Evolutionary conservation across 208 protist genomes (phyloP).

Genomic region (Trypanosoma scelopori): DNA sequence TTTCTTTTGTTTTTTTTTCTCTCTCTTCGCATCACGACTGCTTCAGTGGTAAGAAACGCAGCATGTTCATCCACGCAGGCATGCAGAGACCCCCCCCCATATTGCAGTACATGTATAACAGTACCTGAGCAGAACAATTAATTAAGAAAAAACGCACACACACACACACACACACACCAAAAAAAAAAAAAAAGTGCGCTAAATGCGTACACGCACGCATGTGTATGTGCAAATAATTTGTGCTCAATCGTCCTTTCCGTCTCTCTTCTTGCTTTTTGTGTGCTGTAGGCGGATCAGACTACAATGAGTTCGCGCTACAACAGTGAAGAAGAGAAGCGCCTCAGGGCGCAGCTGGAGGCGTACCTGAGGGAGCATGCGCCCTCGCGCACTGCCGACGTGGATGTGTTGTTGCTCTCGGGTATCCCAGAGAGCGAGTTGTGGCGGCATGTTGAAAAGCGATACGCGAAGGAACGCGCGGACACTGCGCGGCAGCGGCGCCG

Average conservation of each 20-base stretch:
- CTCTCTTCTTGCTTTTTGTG: too few species aligned
- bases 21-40: not conserved
- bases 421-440: constrained; percentile 5
- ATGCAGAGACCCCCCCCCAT: too few species aligned
- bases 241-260: too few species aligned
- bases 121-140: too few species aligned
- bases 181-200: too few species aligned
- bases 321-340: not conserved
- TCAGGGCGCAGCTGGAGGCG: not conserved
- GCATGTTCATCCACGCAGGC: too few species aligned
- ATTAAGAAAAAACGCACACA: too few species aligned
- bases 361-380: constrained; percentile 10
- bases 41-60: too few species aligned
- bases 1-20: constrained; percentile 10
- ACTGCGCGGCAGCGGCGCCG: constrained; percentile 12
- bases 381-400: not conserved
- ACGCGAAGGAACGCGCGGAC: not conserved
- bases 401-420: not conserved
- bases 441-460: not conserved
- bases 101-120: too few species aligned
- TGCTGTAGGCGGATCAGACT: not conserved
- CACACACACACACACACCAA: too few species aligned
- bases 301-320: not conserved
- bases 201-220: too few species aligned
- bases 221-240: too few species aligned